Conservation (phyloP, 176 grass and related monocot species). For the Carex cristatella region DNA sequence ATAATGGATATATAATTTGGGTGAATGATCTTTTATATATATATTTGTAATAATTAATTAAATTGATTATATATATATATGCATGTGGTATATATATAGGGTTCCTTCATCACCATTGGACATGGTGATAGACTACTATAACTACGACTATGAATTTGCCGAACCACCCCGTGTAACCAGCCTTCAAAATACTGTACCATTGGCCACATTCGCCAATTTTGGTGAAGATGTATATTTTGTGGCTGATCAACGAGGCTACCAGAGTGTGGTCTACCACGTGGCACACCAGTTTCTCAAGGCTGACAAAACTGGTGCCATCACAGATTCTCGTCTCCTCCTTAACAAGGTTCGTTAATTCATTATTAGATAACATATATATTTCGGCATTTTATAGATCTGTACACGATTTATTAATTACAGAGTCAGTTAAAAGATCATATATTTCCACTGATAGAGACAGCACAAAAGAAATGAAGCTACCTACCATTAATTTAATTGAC, state of each 20-base stretch:
- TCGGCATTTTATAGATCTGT: no score
- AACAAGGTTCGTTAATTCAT: slow-evolving; percentile 20
- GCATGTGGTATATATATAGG: background rate
- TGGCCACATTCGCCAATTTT: slow-evolving; percentile 34
- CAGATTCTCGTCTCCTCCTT: slow-evolving; percentile 32
- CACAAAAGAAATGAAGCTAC: no score
- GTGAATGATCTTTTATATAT: no score
- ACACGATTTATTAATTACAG: no score
- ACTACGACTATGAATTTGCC: slow-evolving; percentile 51
- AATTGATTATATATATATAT: background rate
- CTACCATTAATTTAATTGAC: no score
- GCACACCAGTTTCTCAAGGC: slow-evolving; percentile 40
- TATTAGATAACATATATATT: no score
- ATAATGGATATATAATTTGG: no score
- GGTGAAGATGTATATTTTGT: slow-evolving; percentile 52
- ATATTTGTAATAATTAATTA: background rate
- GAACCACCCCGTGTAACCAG: slow-evolving; percentile 56
- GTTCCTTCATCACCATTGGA: slow-evolving; percentile 38
- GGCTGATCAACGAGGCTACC: slow-evolving; percentile 49
- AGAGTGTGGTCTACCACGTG: slow-evolving; percentile 36
- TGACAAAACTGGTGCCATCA: slow-evolving; percentile 25
- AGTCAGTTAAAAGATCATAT: no score
- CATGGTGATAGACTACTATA: slow-evolving; percentile 62
- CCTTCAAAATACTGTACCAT: slow-evolving; percentile 45
- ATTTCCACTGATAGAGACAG: no score